phyloP scores from a whole-genome alignment of 192 early-diverging fungal species.

The Mortierella alpina region DNA sequence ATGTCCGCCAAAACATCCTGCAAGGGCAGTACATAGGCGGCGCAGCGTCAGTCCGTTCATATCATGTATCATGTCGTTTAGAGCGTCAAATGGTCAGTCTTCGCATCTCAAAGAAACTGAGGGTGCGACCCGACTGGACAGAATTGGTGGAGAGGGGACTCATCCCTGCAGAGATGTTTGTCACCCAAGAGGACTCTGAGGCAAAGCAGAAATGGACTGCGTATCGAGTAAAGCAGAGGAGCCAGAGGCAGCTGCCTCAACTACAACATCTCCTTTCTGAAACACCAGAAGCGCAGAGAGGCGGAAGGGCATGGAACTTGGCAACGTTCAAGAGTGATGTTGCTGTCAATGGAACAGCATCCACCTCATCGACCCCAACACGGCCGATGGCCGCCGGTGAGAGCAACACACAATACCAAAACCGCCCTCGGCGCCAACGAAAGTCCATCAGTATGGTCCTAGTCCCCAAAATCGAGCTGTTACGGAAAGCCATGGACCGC shows the following conservation, averaged over 20 bases:
- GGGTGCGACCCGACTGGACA: constrained; percentile 23
- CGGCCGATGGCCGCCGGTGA: background rate
- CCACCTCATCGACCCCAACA: background rate
- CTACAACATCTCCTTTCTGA: background rate
- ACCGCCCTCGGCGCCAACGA: constrained; percentile 15
- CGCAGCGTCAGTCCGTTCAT: constrained; percentile 14
- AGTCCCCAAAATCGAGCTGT: constrained; percentile 31
- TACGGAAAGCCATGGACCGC: constrained; percentile 27
- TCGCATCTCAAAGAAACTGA: constrained; percentile 26
- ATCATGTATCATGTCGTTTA: constrained; percentile 27
- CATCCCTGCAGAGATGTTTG: constrained; percentile 38
- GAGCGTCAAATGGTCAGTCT: constrained; percentile 36
- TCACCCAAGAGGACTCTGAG: constrained; percentile 21
- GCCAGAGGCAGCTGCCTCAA: background rate
- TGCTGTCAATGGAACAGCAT: background rate
- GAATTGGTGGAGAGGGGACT: constrained; percentile 34
- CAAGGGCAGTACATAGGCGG: constrained; percentile 38
- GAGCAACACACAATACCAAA: background rate
- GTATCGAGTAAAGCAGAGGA: constrained; percentile 15
- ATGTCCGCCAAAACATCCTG: constrained; percentile 39
- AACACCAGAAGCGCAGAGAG: background rate
- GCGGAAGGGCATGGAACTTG: too few species aligned
- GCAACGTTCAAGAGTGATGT: too few species aligned
- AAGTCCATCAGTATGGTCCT: constrained; percentile 33
- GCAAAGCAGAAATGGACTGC: constrained; percentile 8